phyloP scores from a whole-genome alignment of 2,329 filamentous ascomycete species.

The Trichoderma sp. region DNA sequence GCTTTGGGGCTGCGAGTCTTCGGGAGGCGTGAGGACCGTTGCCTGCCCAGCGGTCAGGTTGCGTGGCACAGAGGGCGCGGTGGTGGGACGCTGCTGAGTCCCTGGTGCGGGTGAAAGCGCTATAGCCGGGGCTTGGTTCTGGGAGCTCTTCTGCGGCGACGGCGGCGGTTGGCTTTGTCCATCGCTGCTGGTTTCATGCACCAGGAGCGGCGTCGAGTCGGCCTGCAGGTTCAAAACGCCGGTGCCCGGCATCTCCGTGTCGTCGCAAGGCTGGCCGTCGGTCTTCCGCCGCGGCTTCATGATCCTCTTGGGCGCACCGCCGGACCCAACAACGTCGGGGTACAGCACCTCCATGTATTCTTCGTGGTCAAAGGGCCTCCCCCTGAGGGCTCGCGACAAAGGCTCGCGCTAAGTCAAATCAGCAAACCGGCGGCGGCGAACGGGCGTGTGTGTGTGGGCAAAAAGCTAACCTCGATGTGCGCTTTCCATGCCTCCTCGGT shows the following conservation, averaged over 20 bases:
- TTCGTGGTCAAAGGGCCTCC: slow-evolving; percentile 63
- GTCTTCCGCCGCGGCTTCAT: slow-evolving; percentile 58
- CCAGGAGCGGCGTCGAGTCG: slow-evolving; percentile 37
- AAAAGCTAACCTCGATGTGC: slow-evolving; percentile 57
- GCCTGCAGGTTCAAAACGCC: slow-evolving; percentile 51
- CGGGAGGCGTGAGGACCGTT: slow-evolving; percentile 59
- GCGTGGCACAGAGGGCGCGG: slow-evolving; percentile 46
- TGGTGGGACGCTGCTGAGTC: slow-evolving; percentile 36
- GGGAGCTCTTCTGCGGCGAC: slow-evolving; percentile 32
- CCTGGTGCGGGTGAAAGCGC: slow-evolving; percentile 34
- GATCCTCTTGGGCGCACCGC: slow-evolving; percentile 62
- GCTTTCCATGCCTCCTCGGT: slow-evolving; percentile 61
- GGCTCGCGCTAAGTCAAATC: slow-evolving; percentile 55
- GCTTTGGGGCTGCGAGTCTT: slow-evolving; percentile 51
- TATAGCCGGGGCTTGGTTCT: slow-evolving; percentile 38
- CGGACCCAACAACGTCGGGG: slow-evolving; percentile 62
- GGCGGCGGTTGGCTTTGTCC: slow-evolving; percentile 34
- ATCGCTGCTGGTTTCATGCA: slow-evolving; percentile 32
- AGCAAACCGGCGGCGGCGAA: slow-evolving; percentile 27
- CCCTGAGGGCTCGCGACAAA: slow-evolving; percentile 59
- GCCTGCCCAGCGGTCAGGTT: slow-evolving; percentile 44
- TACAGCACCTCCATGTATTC: slow-evolving; percentile 65
- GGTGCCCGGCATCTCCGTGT: slow-evolving; percentile 54
- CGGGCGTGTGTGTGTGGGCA: neutral
- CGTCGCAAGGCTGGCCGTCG: slow-evolving; percentile 51